phyloP scores from a whole-genome alignment of 2,329 filamentous ascomycete species.

The Apiospora koreana region DNA sequence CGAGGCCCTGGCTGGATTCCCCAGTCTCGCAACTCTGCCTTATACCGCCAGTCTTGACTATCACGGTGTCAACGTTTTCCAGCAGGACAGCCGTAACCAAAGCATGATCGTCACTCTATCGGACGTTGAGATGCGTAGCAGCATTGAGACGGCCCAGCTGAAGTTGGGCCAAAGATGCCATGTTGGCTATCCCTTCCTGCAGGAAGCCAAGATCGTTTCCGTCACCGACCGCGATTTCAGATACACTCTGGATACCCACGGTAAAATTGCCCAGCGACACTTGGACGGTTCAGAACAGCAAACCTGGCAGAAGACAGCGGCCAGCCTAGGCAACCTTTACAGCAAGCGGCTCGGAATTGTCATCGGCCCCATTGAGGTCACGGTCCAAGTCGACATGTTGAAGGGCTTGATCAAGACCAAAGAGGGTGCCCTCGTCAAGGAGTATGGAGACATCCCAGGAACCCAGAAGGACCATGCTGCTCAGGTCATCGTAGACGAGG shows the following conservation, averaged over 20 bases:
- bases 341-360: constrained; percentile 88
- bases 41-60: constrained; percentile 81
- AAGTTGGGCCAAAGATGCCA: constrained; percentile 86
- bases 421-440: constrained; percentile 86
- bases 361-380: constrained; percentile 82
- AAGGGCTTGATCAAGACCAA: constrained; percentile 90
- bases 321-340: constrained; percentile 82
- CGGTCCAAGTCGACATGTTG: constrained; percentile 91
- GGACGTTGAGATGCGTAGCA: constrained; percentile 71
- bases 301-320: constrained; percentile 81
- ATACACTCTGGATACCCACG: constrained; percentile 69
- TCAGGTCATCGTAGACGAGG: constrained; percentile 86
- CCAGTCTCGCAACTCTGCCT: constrained; percentile 81
- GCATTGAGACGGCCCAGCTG: constrained; percentile 69
- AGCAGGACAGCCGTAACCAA: constrained; percentile 92
- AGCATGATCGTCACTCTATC: constrained; percentile 90
- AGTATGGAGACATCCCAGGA: constrained; percentile 84
- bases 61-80: constrained; percentile 92
- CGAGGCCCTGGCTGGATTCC: constrained; percentile 89
- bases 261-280: constrained; percentile 65
- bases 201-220: constrained; percentile 86
- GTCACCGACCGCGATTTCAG: constrained; percentile 94
- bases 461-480: constrained; percentile 89
- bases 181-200: constrained; percentile 92
- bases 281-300: constrained; percentile 77